Conservation (phyloP, 495 filamentous ascomycete species). For the Penicillium simplicissimum region DNA sequence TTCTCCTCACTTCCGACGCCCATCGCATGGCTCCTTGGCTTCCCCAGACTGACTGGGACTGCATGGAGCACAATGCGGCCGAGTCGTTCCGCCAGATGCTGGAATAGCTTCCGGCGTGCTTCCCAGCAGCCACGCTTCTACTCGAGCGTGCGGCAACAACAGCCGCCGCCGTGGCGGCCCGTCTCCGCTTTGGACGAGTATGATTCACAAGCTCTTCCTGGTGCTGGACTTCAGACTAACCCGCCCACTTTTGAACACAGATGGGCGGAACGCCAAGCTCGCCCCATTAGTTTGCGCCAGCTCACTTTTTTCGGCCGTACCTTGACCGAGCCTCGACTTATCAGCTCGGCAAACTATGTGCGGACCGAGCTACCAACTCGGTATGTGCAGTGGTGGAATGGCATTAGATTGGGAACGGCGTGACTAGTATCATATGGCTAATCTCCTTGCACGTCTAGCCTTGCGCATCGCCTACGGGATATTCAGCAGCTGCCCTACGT, state of each 20-base stretch:
- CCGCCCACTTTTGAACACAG: slow-evolving; percentile 39
- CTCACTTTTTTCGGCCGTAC: slow-evolving; percentile 94
- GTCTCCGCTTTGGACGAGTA: slow-evolving; percentile 88
- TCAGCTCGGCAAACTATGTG: slow-evolving; percentile 96
- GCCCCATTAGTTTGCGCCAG: slow-evolving; percentile 85
- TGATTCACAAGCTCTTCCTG: slow-evolving; percentile 13
- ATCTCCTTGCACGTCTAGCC: slow-evolving; percentile 44
- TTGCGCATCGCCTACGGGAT: slow-evolving; percentile 92
- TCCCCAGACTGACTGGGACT: slow-evolving; percentile 15
- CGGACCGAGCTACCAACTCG: slow-evolving; percentile 92
- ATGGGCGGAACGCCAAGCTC: slow-evolving; percentile 82
- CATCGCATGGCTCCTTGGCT: slow-evolving; percentile 3
- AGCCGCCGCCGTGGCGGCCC: slow-evolving; percentile 72
- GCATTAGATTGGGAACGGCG: not conserved
- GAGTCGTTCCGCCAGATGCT: slow-evolving; percentile 38
- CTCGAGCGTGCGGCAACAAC: slow-evolving; percentile 25
- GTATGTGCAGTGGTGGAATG: slow-evolving; percentile 38
- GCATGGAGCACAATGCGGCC: slow-evolving; percentile 39
- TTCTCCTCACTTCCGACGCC: slow-evolving; percentile 6
- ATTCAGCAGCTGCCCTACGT: slow-evolving; percentile 97
- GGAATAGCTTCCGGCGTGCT: slow-evolving; percentile 27
- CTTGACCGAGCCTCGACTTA: slow-evolving; percentile 82
- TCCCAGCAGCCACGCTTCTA: slow-evolving; percentile 24
- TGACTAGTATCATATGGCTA: not conserved
- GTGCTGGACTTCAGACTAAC: not conserved